These are phyloP conservation scores for Aspergillus campestris DNA, from an alignment of 495 filamentous ascomycete species.

Conservation along the genomic window DNA sequence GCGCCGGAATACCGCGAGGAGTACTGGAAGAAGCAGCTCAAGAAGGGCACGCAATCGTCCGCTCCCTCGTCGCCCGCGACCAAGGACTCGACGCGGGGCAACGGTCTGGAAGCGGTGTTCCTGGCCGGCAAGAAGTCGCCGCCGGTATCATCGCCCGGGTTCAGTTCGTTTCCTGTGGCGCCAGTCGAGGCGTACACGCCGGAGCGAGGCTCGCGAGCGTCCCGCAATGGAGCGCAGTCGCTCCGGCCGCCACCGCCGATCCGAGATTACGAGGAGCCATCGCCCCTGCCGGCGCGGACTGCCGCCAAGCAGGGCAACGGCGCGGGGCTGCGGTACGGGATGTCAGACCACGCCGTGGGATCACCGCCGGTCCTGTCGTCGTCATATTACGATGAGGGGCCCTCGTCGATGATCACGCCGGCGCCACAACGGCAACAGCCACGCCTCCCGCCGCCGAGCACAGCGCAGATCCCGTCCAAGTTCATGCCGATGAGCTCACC, in stretches of 20 bases:
- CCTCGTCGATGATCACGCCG: slow-evolving; percentile 67
- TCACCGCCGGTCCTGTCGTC: slow-evolving; percentile 69
- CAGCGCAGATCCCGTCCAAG: slow-evolving; percentile 81
- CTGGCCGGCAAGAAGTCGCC: slow-evolving; percentile 45
- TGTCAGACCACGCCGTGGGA: slow-evolving; percentile 50
- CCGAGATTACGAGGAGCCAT: slow-evolving; percentile 47
- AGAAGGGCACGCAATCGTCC: slow-evolving; percentile 38
- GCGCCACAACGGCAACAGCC: slow-evolving; percentile 78
- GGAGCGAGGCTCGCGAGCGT: slow-evolving; percentile 34
- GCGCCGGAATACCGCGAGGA: slow-evolving; percentile 72
- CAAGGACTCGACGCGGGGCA: slow-evolving; percentile 27
- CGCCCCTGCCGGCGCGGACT: slow-evolving; percentile 44
- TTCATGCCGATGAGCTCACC: slow-evolving; percentile 93
- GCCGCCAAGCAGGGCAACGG: slow-evolving; percentile 43
- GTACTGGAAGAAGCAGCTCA: slow-evolving; percentile 51
- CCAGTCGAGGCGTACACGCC: slow-evolving; percentile 42
- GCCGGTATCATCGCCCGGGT: slow-evolving; percentile 38
- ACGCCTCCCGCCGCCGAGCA: slow-evolving; percentile 77
- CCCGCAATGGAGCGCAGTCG: slow-evolving; percentile 26
- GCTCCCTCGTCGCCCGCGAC: slow-evolving; percentile 40
- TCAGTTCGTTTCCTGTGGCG: slow-evolving; percentile 40
- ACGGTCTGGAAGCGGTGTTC: slow-evolving; percentile 38
- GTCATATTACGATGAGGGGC: slow-evolving; percentile 48
- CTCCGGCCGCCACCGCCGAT: slow-evolving; percentile 28
- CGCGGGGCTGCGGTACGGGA: slow-evolving; percentile 42